These are phyloP conservation scores for Paecilomyces sp. DNA, from an alignment of 2,329 filamentous ascomycete species.

Conservation along the genomic window DNA sequence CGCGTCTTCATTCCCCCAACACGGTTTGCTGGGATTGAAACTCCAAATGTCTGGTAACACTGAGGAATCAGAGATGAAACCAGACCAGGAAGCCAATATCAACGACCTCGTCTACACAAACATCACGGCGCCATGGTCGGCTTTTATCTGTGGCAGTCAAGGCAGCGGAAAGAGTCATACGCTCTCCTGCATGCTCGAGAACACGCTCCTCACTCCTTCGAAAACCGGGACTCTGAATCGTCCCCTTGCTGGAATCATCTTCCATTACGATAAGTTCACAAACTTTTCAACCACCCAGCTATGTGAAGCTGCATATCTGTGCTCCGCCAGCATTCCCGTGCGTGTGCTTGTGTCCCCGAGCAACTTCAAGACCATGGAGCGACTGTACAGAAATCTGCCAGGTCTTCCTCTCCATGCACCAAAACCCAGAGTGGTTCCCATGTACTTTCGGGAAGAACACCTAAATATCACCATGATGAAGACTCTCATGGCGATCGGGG, in stretches of 20 bases:
- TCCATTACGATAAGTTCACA: conserved; percentile 49
- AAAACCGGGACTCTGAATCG: conserved; percentile 36
- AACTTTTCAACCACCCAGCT: conserved; percentile 24
- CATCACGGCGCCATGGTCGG: conserved; percentile 49
- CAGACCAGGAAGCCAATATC: not conserved
- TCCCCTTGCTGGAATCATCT: conserved; percentile 48
- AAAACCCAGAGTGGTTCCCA: conserved; percentile 37
- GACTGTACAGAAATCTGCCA: conserved; percentile 35
- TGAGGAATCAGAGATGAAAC: not conserved
- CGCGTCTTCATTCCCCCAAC: conserved; percentile 11
- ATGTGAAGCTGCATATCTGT: conserved; percentile 53
- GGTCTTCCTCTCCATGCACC: conserved; percentile 15
- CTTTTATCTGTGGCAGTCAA: conserved; percentile 58
- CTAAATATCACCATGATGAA: conserved; percentile 49
- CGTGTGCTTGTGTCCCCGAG: conserved; percentile 46
- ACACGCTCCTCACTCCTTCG: conserved; percentile 21
- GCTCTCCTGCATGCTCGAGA: conserved; percentile 50
- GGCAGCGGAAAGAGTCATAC: conserved; percentile 58
- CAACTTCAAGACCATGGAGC: conserved; percentile 36
- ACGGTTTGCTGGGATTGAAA: conserved; percentile 16
- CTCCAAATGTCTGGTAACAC: conserved; percentile 9
- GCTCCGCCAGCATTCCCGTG: conserved; percentile 41
- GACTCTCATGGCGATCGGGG: conserved; percentile 47
- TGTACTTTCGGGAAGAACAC: conserved; percentile 42
- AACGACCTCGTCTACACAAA: conserved; percentile 35